Base-by-base conservation (phyloP, 1,284 basidiomycete genomes). In the Omphalotus olearius region DNA sequence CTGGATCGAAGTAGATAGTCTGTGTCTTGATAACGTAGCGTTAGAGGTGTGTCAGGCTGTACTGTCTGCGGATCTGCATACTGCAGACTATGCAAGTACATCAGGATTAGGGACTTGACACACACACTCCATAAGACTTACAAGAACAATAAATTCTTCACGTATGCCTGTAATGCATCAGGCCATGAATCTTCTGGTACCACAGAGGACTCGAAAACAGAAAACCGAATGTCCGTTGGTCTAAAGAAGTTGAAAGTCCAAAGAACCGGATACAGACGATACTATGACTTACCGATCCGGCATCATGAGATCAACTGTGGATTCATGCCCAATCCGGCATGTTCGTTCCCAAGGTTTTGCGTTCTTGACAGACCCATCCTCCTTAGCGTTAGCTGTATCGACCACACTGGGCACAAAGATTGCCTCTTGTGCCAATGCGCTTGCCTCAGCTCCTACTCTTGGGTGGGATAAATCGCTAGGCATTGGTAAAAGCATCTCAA, bases 41-140 rank as follows among this genome's bases (percentile, higher is more conserved):
- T 66, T 36, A 81, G 60, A 4, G 87, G 87, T n/a, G 80, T 71
- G 25, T 74, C 68, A 6, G 77, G 79, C 52, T 74, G 75, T 14
- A 62, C 47, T 7, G 59, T 52, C n/a, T 63, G 51, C 6, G 59
- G 53, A 11, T 70, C 69, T 18, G 59, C 55, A 36, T 62, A 63
- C 33, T 58, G 66, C 54, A 75, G 61, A 49, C 74, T 76, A 53
- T 20, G 6, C 23, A 20, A 48, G 28, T 35, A 35, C 37, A 54
- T n/a, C 37, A 13, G 47, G 43, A n/a, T 20, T 38, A 42, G n/a
- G 2, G 41, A 13, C 5, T 28, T 16, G 20, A 17, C 13, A 33
- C 17, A 37, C 14, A 43, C 42, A 28, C 26, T 33, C 9, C 20
- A 37, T 4, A 14, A 20, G 25, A 70, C 79, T 26, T 52, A 84